A percentile compares a stretch with the other conserved stretches of the same genome.
Conservation (phyloP, 2,329 filamentous ascomycete species). For the Colletotrichum australisinense region DNA sequence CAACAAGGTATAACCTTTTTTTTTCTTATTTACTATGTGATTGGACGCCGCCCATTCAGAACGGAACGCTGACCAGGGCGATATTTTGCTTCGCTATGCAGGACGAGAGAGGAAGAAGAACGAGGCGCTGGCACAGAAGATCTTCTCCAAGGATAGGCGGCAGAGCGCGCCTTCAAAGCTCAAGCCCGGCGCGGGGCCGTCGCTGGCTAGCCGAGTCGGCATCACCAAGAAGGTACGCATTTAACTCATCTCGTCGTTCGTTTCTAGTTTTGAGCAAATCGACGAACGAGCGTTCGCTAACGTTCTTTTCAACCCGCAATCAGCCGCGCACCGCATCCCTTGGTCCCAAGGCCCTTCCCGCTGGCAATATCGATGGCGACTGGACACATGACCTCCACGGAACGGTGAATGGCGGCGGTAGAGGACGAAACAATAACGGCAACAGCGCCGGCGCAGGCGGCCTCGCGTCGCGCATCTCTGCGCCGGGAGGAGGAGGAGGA, state of each 20-base stretch:
- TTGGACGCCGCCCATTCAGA: background rate
- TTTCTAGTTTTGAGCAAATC: background rate
- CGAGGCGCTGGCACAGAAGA: conserved; percentile 76
- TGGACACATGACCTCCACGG: conserved; percentile 79
- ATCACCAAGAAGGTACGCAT: conserved; percentile 78
- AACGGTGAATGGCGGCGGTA: conserved; percentile 49
- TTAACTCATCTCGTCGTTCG: background rate
- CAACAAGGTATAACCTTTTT: conserved; percentile 54
- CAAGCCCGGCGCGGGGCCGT: conserved; percentile 60
- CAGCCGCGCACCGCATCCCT: conserved; percentile 43
- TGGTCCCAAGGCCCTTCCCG: conserved; percentile 49
- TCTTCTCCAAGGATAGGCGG: conserved; percentile 73
- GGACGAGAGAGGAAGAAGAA: conserved; percentile 78
- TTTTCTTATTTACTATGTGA: background rate
- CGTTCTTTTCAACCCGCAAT: conserved; percentile 20
- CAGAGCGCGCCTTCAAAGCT: conserved; percentile 65
- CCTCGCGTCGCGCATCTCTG: conserved; percentile 60
- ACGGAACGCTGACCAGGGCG: conserved; percentile 16
- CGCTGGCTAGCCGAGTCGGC: conserved; percentile 78
- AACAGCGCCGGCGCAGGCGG: conserved; percentile 44
- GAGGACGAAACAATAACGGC: conserved; percentile 36
- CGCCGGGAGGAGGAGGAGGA: conserved; percentile 55
- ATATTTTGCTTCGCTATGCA: conserved; percentile 40
- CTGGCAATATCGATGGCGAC: conserved; percentile 72
- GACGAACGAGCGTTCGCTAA: conserved; percentile 35